A percentile compares a stretch with the other conserved stretches of the same genome.
These are phyloP conservation scores for Panaeolus papilionaceus DNA, from an alignment of 768 basidiomycete species.

Conservation along the genomic window DNA sequence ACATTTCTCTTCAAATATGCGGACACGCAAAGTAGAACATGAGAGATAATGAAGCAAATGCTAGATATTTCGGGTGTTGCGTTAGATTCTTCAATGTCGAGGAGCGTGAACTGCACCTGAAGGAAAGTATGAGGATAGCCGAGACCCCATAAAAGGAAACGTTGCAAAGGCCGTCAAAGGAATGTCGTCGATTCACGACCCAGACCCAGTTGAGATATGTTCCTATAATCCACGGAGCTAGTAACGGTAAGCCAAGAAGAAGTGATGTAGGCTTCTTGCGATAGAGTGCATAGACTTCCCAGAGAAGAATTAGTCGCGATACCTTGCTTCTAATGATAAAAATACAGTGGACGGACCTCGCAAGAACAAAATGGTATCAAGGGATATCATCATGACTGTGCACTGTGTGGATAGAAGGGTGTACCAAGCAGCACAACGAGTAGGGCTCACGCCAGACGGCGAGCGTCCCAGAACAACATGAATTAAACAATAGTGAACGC, in stretches of 20 bases:
- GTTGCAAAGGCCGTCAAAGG: background rate
- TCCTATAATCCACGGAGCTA: background rate
- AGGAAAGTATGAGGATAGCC: background rate
- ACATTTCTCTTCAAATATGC: background rate
- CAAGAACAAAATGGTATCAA: background rate
- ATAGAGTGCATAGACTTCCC: background rate
- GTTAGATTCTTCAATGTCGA: background rate
- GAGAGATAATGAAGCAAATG: background rate
- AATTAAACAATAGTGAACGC: background rate
- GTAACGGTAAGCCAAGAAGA: background rate
- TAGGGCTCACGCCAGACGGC: background rate
- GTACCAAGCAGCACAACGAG: background rate
- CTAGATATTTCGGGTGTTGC: background rate
- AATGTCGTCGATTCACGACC: background rate
- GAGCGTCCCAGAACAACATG: background rate
- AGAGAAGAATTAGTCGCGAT: background rate
- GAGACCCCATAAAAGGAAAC: background rate
- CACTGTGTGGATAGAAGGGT: background rate
- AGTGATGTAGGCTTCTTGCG: background rate
- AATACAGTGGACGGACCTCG: background rate
- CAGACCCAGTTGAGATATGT: background rate
- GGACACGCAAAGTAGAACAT: background rate
- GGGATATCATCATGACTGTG: background rate
- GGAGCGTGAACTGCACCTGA: background rate
- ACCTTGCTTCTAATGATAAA: background rate